phyloP scores from a whole-genome alignment of 1,284 basidiomycete species.

The Papiliotrema flavescens region DNA sequence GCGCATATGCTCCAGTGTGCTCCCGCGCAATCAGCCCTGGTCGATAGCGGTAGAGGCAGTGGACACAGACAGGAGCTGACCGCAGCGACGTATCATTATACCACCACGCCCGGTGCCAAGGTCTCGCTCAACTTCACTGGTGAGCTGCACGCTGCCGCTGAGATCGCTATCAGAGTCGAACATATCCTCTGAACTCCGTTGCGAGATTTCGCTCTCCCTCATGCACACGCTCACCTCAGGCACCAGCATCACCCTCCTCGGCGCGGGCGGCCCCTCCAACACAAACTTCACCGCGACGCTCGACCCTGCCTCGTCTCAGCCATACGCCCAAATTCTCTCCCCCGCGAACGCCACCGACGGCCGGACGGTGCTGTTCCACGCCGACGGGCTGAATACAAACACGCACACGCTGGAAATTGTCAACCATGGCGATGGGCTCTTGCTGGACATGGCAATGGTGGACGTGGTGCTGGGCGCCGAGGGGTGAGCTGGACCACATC shows the following conservation, averaged over 20 bases:
- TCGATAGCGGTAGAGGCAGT: too few relatives aligned
- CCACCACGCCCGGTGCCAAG: conserved; percentile 24
- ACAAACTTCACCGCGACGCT: conserved; percentile 38
- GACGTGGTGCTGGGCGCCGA: conserved; percentile 30
- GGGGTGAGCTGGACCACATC: conserved; percentile 23
- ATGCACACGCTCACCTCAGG: conserved; percentile 10
- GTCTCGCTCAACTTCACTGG: conserved; percentile 41
- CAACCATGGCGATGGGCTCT: conserved; percentile 35
- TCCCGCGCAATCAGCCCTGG: too few relatives aligned
- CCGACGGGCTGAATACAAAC: conserved; percentile 17
- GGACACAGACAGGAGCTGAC: too few relatives aligned
- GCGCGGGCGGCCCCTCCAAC: conserved; percentile 24
- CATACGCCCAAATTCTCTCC: conserved; percentile 13
- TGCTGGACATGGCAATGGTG: conserved; percentile 36
- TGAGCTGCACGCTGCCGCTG: neutral
- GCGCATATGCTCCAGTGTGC: too few relatives aligned
- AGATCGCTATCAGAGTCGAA: neutral
- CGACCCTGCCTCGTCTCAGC: conserved; percentile 22
- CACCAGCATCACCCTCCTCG: conserved; percentile 36
- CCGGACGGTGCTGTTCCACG: conserved; percentile 27
- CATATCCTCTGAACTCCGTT: neutral
- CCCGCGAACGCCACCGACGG: conserved; percentile 17
- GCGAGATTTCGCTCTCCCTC: neutral
- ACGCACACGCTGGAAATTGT: conserved; percentile 27
- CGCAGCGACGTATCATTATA: conserved; percentile 44